Evolutionary conservation across 129 eudicot genomes (phyloP).

Genomic region (Tanacetum coccineum): DNA sequence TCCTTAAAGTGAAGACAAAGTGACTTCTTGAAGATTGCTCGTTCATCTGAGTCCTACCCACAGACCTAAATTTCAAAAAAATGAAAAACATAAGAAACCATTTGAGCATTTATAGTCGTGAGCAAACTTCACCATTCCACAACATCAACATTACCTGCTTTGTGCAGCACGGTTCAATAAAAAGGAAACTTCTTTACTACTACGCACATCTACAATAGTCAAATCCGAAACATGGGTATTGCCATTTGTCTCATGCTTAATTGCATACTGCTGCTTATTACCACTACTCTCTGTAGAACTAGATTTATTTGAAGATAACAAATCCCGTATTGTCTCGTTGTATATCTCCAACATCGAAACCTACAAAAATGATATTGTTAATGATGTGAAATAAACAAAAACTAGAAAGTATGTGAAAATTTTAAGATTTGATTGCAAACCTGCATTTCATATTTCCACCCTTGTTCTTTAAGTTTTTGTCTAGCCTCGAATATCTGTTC

Average conservation of each 20-base stretch:
- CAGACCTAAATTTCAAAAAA: slow-evolving; percentile 54
- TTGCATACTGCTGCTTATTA: slow-evolving; percentile 66
- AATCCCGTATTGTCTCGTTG: slow-evolving; percentile 91
- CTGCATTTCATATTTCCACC: slow-evolving; percentile 99
- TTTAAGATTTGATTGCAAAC: slow-evolving; percentile 29
- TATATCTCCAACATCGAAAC: slow-evolving; percentile 97
- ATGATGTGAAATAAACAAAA: slow-evolving; percentile 1
- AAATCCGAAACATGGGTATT: slow-evolving; percentile 88
- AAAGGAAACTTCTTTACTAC: slow-evolving; percentile 86
- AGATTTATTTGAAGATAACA: slow-evolving; percentile 60
- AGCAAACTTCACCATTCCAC: not conserved
- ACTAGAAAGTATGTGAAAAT: no score
- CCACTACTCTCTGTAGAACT: slow-evolving; percentile 40
- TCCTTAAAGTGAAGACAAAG: slow-evolving; percentile 92
- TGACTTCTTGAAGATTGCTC: slow-evolving; percentile 98
- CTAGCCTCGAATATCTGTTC: slow-evolving; percentile 88
- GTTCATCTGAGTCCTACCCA: slow-evolving; percentile 97
- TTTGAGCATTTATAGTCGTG: not conserved
- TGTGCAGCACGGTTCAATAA: slow-evolving; percentile 88
- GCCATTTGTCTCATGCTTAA: slow-evolving; percentile 86
- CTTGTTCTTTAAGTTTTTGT: slow-evolving; percentile 70
- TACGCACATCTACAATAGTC: slow-evolving; percentile 78
- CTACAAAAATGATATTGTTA: slow-evolving; percentile 30
- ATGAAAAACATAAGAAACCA: not conserved
- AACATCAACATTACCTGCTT: slow-evolving; percentile 54